Evolutionary conservation across 2,329 filamentous ascomycete genomes (phyloP), one percentile per base, ranked within the genome.

Genomic region (Arachnopeziza araneosa): DNA sequence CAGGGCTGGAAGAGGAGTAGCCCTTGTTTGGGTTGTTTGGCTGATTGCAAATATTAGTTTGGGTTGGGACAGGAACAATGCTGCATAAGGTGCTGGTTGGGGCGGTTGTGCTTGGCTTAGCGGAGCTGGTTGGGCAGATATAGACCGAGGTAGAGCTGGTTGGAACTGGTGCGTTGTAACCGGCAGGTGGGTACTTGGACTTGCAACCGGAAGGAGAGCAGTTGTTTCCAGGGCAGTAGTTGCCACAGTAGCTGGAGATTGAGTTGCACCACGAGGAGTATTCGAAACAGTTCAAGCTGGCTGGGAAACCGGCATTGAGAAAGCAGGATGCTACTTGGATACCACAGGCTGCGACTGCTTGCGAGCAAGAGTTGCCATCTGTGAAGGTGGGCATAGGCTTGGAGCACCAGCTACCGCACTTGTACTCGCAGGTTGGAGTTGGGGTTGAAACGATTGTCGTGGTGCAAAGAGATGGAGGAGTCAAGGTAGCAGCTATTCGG

Each of bases 1-100:
- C 79, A 2, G 79, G 77, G 55, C 76, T 85, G 44, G 87, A 83
- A 1, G 87, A 85, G 1, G 83, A 85, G 69, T 92, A 93, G 56
- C 84, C 85, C 66, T 80, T 83, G 70, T 81, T 80, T 66, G 83
- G 81, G 73, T 75, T 80, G 56, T 74, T 71, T n/a, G 81, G 78
- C 71, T 83, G 80, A 44, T 70, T 73, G 77, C 81, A 84, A 67
- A 84, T 77, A 50, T 69, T 69, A 22, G 59, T 62, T 65, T 79
- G 78, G 59, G 79, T 81, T 1, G 79, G 77, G 36, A 77, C 71
- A 1, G 81, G 78, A 57, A 77, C 75, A 57, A 77, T 75, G 56
- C 72, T 71, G 23, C 72, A 70, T 21, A 71, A 68, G 24, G 65
- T 66, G 14, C 58, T 68, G 4, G 66, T 69, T 44, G 36, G 12